A percentile compares a stretch with the other conserved stretches of the same genome.
Evolutionary conservation across 768 basidiomycete genomes (phyloP).

Genomic region (Asterophora parasitica): DNA sequence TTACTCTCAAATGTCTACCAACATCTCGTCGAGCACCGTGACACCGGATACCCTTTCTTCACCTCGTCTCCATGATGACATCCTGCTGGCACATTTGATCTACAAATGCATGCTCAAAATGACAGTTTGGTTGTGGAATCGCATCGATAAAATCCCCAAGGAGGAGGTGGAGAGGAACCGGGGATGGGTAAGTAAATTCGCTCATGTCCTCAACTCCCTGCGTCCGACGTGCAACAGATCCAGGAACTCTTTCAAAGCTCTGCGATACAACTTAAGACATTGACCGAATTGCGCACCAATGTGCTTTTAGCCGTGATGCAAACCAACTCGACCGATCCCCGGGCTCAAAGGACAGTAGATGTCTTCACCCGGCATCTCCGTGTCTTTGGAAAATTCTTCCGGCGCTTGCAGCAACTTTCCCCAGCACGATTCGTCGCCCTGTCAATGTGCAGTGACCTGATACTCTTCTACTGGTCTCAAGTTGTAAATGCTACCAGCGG

Average conservation of each 20-base stretch:
- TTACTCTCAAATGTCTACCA: slow-evolving; percentile 51
- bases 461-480: slow-evolving; percentile 80
- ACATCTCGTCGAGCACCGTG: slow-evolving; percentile 32
- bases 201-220: background rate
- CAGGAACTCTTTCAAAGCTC: slow-evolving; percentile 58
- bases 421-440: slow-evolving; percentile 55
- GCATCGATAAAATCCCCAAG: slow-evolving; percentile 36
- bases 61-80: slow-evolving; percentile 32
- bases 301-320: slow-evolving; percentile 42
- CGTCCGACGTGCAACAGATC: slow-evolving; percentile 37
- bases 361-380: slow-evolving; percentile 64
- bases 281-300: slow-evolving; percentile 54
- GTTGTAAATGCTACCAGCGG: slow-evolving; percentile 66
- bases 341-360: slow-evolving; percentile 42
- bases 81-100: slow-evolving; percentile 56
- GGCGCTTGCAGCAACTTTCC: slow-evolving; percentile 64
- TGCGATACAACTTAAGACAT: slow-evolving; percentile 45
- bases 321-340: slow-evolving; percentile 24
- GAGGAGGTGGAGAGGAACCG: slow-evolving; percentile 41
- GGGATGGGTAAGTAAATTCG: slow-evolving; percentile 44
- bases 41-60: slow-evolving; percentile 41
- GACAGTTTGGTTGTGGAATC: slow-evolving; percentile 67
- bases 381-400: slow-evolving; percentile 76
- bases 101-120: slow-evolving; percentile 76
- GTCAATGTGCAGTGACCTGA: slow-evolving; percentile 58